Percentiles rank a stretch among this genome's conserved stretches.
Conservation (phyloP, 305 asterid species). For the Nicotiana rustica region DNA sequence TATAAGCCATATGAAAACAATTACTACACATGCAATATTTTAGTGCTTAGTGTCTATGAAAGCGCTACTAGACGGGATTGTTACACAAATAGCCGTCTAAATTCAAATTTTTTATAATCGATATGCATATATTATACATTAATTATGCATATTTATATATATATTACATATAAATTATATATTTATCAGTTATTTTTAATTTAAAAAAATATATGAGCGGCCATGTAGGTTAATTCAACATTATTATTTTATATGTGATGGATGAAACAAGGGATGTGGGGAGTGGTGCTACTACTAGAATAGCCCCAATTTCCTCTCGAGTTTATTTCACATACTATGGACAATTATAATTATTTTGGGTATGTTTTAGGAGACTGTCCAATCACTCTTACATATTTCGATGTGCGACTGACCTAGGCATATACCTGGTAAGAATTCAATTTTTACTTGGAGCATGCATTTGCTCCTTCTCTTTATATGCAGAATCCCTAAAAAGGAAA, state of each 20-base stretch:
- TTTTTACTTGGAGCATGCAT: neutral
- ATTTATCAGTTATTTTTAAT: no score
- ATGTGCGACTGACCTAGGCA: neutral
- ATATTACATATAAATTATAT: no score
- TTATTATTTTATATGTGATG: neutral
- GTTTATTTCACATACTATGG: neutral
- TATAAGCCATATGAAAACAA: no score
- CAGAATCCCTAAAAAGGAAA: neutral
- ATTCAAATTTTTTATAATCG: no score
- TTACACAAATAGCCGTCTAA: no score
- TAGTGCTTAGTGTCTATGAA: neutral
- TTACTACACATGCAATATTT: neutral
- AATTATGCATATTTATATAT: no score
- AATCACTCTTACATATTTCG: neutral
- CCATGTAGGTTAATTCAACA: no score
- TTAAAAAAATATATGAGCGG: no score
- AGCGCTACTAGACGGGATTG: neutral
- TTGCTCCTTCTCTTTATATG: neutral
- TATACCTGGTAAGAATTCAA: neutral
- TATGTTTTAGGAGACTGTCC: neutral
- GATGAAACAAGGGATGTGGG: conserved; percentile 9
- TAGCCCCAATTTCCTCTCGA: neutral
- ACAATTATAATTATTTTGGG: no score
- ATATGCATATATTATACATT: no score
- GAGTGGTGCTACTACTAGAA: neutral